These are phyloP conservation scores for Pseudomonodictys pantanalensis DNA, from an alignment of 495 filamentous ascomycete species.

Conservation along the genomic window DNA sequence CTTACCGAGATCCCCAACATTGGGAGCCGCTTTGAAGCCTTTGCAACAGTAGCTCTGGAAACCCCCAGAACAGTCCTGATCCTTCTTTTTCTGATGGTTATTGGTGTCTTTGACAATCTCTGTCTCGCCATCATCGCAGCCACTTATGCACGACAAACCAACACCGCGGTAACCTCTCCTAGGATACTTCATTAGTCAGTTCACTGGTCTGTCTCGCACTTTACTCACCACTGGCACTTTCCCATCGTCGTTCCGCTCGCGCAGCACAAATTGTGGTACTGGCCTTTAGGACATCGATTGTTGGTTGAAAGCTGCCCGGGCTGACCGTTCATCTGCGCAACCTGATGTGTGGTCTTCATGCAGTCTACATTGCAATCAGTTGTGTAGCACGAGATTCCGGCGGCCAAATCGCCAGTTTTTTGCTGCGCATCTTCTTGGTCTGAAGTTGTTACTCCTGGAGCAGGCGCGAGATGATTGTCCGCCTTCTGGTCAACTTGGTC, in stretches of 20 bases:
- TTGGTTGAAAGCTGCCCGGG: background rate
- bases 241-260: background rate
- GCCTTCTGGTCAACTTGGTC: slow-evolving; percentile 1
- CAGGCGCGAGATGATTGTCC: background rate
- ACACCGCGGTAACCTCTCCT: background rate
- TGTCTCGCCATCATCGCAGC: background rate
- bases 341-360: no score
- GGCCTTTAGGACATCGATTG: background rate
- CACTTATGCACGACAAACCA: background rate
- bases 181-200: no score
- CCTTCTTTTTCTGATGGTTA: background rate
- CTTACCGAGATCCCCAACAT: background rate
- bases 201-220: no score
- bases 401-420: background rate
- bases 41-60: background rate
- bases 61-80: background rate
- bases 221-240: background rate
- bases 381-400: background rate
- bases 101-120: background rate
- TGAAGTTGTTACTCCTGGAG: background rate
- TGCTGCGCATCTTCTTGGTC: background rate
- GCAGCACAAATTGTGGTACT: background rate
- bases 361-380: background rate
- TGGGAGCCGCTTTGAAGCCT: background rate
- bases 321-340: background rate